Percentiles rank a stretch among this genome's conserved stretches.
phyloP scores from a whole-genome alignment of 1,284 basidiomycete species.

The Moesziomyces aphidis region DNA sequence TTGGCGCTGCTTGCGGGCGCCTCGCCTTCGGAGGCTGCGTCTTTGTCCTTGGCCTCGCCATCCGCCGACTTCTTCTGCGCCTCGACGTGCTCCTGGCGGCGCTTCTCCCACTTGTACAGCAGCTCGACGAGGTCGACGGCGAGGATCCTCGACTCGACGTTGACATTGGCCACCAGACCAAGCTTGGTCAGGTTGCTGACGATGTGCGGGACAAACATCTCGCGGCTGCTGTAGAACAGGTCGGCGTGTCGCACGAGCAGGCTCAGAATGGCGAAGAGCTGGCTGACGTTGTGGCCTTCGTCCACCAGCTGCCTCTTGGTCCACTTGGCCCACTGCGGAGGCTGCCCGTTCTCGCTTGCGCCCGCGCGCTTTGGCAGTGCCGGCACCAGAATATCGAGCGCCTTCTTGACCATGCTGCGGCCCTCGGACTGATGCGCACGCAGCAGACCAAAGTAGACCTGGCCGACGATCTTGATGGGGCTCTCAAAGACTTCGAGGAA shows the following conservation, averaged over 20 bases:
- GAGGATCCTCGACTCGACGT: slow-evolving; percentile 81
- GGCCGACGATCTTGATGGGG: slow-evolving; percentile 90
- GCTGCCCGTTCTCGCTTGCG: slow-evolving; percentile 70
- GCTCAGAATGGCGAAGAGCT: slow-evolving; percentile 89
- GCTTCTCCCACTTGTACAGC: slow-evolving; percentile 69
- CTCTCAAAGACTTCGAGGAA: slow-evolving; percentile 93
- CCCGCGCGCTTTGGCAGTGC: slow-evolving; percentile 76
- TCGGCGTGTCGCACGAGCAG: slow-evolving; percentile 91
- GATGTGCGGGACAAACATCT: slow-evolving; percentile 95
- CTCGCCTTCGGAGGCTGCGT: slow-evolving; percentile 13
- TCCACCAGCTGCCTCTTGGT: slow-evolving; percentile 89
- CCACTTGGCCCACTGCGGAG: slow-evolving; percentile 88
- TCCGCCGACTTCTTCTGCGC: slow-evolving; percentile 22
- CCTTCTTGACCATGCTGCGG: slow-evolving; percentile 82
- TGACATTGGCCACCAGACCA: slow-evolving; percentile 77
- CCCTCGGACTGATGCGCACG: slow-evolving; percentile 82
- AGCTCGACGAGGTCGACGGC: slow-evolving; percentile 69
- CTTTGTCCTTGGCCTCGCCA: slow-evolving; percentile 1
- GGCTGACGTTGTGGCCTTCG: slow-evolving; percentile 82
- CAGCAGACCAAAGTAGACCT: slow-evolving; percentile 94
- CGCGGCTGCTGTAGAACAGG: slow-evolving; percentile 92
- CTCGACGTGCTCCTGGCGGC: slow-evolving; percentile 69
- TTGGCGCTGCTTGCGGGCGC: slow-evolving; percentile 20
- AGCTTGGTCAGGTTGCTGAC: slow-evolving; percentile 89
- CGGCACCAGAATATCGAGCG: slow-evolving; percentile 89